Evolutionary conservation across 2,329 filamentous ascomycete species (phyloP).

Genomic region (Ascosphaera apis): DNA sequence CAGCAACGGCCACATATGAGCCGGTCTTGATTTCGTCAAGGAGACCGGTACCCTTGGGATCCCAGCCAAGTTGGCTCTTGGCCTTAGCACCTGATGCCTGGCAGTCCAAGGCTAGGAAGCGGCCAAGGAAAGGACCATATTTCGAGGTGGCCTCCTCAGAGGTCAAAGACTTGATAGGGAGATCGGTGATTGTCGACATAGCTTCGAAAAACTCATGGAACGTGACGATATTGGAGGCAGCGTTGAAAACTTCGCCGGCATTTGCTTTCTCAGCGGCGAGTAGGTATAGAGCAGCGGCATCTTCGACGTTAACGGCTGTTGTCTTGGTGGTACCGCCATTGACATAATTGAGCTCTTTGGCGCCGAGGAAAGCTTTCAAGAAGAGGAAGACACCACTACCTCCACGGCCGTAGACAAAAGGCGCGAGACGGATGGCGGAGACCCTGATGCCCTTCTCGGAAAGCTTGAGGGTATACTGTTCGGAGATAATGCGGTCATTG

Average conservation of each 20-base stretch:
- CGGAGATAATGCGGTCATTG: constrained; percentile 10
- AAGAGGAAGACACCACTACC: constrained; percentile 17
- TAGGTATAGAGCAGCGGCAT: constrained; percentile 21
- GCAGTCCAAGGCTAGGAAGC: constrained; percentile 15
- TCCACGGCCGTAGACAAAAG: constrained; percentile 23
- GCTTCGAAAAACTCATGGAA: constrained; percentile 11
- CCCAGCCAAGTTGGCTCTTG: constrained; percentile 17
- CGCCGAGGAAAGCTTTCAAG: constrained; percentile 11
- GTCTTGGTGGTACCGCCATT: constrained; percentile 11
- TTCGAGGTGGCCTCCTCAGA: constrained; percentile 10
- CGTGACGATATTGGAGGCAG: constrained; percentile 13
- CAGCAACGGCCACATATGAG: not conserved
- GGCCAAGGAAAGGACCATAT: constrained; percentile 13
- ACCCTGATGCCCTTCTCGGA: constrained; percentile 14
- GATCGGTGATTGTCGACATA: constrained; percentile 9
- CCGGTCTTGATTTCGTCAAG: constrained; percentile 13
- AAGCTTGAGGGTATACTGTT: constrained; percentile 12
- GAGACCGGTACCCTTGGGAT: constrained; percentile 12
- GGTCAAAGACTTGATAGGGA: constrained; percentile 8
- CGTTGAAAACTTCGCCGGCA: constrained; percentile 17
- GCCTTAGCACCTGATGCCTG: constrained; percentile 17
- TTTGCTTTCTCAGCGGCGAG: constrained; percentile 15
- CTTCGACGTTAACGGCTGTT: constrained; percentile 19
- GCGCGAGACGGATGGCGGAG: constrained; percentile 17
- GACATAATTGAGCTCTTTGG: constrained; percentile 12